Conservation (phyloP, 139 green algal species). For the Coelastrella sp. region DNA sequence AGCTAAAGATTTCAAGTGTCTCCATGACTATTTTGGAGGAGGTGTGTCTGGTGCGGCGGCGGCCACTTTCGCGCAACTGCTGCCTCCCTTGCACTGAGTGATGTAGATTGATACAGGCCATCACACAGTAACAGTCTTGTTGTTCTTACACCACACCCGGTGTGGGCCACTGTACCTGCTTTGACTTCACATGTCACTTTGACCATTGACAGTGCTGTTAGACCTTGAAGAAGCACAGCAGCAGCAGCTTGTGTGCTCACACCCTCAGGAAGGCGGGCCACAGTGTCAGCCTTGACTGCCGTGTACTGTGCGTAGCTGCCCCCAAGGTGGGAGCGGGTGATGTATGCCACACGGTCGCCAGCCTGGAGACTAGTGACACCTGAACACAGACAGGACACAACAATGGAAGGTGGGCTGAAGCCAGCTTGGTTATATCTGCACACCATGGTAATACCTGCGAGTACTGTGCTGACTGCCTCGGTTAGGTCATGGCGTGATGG, state of each 20-base stretch:
- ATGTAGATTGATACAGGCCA: too few species aligned
- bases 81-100: too few species aligned
- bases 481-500: too few species aligned
- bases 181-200: constrained; percentile 36
- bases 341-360: constrained; percentile 46
- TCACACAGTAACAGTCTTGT: too few species aligned
- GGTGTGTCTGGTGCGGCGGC: too few species aligned
- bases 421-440: neutral
- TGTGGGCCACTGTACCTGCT: neutral
- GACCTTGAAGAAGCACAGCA: constrained; percentile 52
- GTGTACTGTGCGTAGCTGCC: constrained; percentile 55
- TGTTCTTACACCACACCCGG: too few species aligned
- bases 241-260: constrained; percentile 43
- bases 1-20: too few species aligned
- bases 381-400: neutral
- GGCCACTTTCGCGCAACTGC: too few species aligned
- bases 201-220: constrained; percentile 53
- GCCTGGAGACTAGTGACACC: neutral
- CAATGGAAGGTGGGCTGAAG: too few species aligned
- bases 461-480: neutral
- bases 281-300: constrained; percentile 18
- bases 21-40: too few species aligned
- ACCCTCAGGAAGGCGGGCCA: constrained; percentile 31
- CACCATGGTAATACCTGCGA: neutral
- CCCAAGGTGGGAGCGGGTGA: constrained; percentile 15